These are phyloP conservation scores for Epichloe amarillans DNA, from an alignment of 2,329 filamentous ascomycete species.

Conservation along the genomic window DNA sequence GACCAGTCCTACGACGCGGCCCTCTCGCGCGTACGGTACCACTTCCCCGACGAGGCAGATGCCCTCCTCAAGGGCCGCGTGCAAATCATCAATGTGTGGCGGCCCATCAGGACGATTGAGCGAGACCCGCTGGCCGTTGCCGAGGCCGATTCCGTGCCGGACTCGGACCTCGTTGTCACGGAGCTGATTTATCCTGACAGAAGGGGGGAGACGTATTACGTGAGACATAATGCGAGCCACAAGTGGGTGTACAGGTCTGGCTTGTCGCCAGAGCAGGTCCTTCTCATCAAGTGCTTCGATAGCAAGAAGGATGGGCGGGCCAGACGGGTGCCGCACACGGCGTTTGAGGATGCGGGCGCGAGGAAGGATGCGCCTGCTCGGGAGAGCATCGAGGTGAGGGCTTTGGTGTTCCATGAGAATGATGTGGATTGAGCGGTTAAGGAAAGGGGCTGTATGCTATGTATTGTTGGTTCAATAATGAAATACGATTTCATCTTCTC, in stretches of 20 bases:
- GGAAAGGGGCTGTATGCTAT: not conserved
- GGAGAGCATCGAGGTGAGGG: slow-evolving; percentile 46
- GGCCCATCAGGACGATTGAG: slow-evolving; percentile 31
- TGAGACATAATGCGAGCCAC: slow-evolving; percentile 28
- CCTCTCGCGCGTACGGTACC: slow-evolving; percentile 24
- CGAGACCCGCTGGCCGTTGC: slow-evolving; percentile 42
- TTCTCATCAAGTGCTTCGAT: slow-evolving; percentile 50
- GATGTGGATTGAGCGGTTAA: not conserved
- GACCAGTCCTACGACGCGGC: slow-evolving; percentile 40
- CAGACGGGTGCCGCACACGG: slow-evolving; percentile 37
- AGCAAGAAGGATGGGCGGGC: slow-evolving; percentile 36
- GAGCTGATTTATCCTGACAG: slow-evolving; percentile 38
- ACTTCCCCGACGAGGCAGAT: slow-evolving; percentile 30
- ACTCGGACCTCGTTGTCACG: slow-evolving; percentile 35
- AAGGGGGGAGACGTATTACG: slow-evolving; percentile 33
- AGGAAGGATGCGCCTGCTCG: slow-evolving; percentile 30
- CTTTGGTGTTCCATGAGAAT: slow-evolving; percentile 30
- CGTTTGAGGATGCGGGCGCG: slow-evolving; percentile 34
- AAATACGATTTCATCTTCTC: no score
- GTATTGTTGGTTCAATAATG: not conserved
- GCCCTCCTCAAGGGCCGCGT: slow-evolving; percentile 30
- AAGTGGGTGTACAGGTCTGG: slow-evolving; percentile 40
- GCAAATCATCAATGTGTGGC: slow-evolving; percentile 42
- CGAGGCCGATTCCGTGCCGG: slow-evolving; percentile 33
- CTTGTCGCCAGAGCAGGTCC: slow-evolving; percentile 38